Evolutionary conservation across 1,284 basidiomycete species (phyloP).

Genomic region (Moniliella sp.): DNA sequence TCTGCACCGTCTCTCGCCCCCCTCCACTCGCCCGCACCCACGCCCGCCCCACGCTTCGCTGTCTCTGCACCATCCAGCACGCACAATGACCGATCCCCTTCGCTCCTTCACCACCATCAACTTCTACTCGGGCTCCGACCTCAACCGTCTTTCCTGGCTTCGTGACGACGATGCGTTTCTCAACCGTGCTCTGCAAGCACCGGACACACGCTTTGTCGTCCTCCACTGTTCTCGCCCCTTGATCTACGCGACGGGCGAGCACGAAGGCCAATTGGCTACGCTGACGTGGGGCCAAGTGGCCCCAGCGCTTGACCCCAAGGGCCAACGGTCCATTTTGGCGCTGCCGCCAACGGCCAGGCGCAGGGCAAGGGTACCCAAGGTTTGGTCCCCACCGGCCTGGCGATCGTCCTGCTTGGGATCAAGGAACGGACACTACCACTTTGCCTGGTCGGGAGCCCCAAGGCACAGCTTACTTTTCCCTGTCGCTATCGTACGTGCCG

Average conservation of each 20-base stretch:
- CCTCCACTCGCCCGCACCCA: too few species aligned
- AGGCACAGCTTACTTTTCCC: constrained; percentile 23
- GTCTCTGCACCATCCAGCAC: too few species aligned
- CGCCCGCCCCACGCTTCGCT: too few species aligned
- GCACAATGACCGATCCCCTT: too few species aligned
- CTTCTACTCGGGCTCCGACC: constrained; percentile 19
- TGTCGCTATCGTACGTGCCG: constrained; percentile 17
- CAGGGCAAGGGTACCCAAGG: constrained; percentile 12
- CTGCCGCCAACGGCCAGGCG: constrained; percentile 4
- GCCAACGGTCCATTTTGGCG: neutral
- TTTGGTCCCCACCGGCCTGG: constrained; percentile 10
- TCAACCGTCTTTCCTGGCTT: constrained; percentile 30
- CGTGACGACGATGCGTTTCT: constrained; percentile 28
- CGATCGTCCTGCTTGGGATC: constrained; percentile 23
- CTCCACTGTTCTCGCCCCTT: constrained; percentile 30
- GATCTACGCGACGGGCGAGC: constrained; percentile 8
- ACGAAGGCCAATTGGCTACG: constrained; percentile 12
- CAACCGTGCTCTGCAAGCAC: constrained; percentile 21
- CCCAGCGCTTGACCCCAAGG: neutral
- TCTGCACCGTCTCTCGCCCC: too few species aligned
- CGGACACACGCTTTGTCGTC: constrained; percentile 25
- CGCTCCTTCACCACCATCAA: constrained; percentile 11
- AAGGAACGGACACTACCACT: constrained; percentile 7
- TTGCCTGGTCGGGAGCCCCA: constrained; percentile 5
- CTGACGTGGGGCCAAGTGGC: constrained; percentile 20